Evolutionary conservation across 1,284 basidiomycete species (phyloP).

Genomic region (Cryptococcus wingfieldii): DNA sequence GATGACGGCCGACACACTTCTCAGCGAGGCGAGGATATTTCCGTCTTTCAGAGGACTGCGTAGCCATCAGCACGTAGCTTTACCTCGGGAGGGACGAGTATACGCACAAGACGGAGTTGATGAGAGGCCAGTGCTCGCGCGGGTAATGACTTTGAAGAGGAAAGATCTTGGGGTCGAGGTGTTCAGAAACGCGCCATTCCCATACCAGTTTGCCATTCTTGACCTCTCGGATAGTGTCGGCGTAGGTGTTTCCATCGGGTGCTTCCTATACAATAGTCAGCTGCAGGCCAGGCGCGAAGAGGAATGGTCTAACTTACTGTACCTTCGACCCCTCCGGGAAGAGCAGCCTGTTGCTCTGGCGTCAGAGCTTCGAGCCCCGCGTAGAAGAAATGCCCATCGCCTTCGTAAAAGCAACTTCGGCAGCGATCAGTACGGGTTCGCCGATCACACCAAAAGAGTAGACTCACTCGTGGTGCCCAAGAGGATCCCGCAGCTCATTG

Average conservation of each 20-base stretch:
- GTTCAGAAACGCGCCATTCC: conserved; percentile 21
- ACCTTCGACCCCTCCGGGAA: conserved; percentile 18
- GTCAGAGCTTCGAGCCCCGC: conserved; percentile 17
- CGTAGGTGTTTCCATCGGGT: conserved; percentile 18
- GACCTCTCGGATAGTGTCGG: conserved; percentile 22
- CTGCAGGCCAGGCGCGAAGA: not conserved
- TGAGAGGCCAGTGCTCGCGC: conserved; percentile 21
- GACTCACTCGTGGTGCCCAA: conserved; percentile 21
- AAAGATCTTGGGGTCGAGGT: conserved; percentile 19
- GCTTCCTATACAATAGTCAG: conserved; percentile 12
- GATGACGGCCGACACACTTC: conserved; percentile 21
- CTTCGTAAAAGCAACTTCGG: conserved; percentile 18
- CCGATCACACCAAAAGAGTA: not conserved
- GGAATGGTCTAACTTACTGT: conserved; percentile 12
- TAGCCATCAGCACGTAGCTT: not conserved
- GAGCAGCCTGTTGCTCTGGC: conserved; percentile 11
- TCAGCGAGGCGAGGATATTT: conserved; percentile 19
- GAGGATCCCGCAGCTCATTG: conserved; percentile 18
- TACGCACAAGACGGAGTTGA: conserved; percentile 20
- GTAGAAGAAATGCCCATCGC: conserved; percentile 20
- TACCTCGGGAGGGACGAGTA: not conserved
- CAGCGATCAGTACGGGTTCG: not conserved
- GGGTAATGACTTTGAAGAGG: conserved; percentile 18
- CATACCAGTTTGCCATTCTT: conserved; percentile 19
- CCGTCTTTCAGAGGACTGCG: conserved; percentile 17